These are phyloP conservation scores for Chamaecyparis obtusa DNA, from an alignment of 75 land plant genomes.

Conservation along the genomic window DNA sequence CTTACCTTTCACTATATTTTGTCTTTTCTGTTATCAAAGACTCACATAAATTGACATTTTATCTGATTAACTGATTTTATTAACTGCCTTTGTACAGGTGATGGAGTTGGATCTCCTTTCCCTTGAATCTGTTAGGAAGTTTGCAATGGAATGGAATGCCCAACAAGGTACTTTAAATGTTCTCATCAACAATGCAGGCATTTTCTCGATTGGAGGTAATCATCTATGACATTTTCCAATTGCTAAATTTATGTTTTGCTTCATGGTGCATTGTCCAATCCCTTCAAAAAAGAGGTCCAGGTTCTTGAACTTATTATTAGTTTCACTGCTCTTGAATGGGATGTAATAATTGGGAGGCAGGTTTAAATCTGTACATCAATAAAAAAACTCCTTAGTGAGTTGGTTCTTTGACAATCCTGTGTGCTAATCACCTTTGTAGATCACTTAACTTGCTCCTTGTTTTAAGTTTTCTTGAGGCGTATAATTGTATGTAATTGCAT, in stretches of 20 bases:
- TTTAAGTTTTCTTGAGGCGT: not conserved
- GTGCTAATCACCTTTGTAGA: not conserved
- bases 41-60: not conserved
- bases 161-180: slow-evolving; percentile 72
- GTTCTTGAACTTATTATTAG: not conserved
- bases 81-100: slow-evolving; percentile 44
- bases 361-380: not conserved
- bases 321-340: not conserved
- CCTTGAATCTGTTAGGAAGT: slow-evolving; percentile 72
- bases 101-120: slow-evolving; percentile 92
- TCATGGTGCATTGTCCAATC: not conserved
- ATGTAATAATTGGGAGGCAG: not conserved
- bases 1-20: not conserved
- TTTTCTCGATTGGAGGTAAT: slow-evolving; percentile 83
- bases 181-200: slow-evolving; percentile 95
- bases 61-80: not conserved
- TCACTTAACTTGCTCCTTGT: not conserved
- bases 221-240: not conserved
- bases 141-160: slow-evolving; percentile 85
- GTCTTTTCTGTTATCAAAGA: not conserved
- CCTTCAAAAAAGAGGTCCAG: not conserved
- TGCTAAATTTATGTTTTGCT: not conserved
- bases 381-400: not conserved
- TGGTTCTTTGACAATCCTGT: not conserved
- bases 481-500: not conserved